Conservation (phyloP, 2,329 filamentous ascomycete species). For the Fusarium nodosum region DNA sequence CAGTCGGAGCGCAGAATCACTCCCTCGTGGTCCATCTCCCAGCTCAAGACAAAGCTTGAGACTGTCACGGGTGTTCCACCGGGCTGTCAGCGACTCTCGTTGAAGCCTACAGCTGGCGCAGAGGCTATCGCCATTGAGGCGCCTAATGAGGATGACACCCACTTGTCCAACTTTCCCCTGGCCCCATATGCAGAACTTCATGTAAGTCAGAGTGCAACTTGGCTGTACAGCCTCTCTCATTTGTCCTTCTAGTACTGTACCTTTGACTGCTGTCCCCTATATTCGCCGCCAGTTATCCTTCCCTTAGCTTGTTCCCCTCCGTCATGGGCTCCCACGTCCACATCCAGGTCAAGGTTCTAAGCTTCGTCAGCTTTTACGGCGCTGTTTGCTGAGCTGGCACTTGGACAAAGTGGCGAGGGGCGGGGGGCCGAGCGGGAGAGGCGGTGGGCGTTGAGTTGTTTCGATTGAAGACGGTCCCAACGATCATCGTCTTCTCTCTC, state of each 20-base stretch:
- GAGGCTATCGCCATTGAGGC: slow-evolving; percentile 76
- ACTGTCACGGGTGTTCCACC: slow-evolving; percentile 93
- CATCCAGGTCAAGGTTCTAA: slow-evolving; percentile 13
- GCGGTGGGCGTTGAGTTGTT: slow-evolving; percentile 38
- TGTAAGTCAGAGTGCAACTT: slow-evolving; percentile 70
- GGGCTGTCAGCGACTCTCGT: slow-evolving; percentile 78
- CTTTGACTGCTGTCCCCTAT: slow-evolving; percentile 11
- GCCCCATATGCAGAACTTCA: slow-evolving; percentile 82
- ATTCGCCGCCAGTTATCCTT: slow-evolving; percentile 11
- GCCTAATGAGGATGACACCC: slow-evolving; percentile 77
- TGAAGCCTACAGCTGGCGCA: slow-evolving; percentile 70
- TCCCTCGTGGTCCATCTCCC: slow-evolving; percentile 88
- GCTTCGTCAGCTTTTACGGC: slow-evolving; percentile 10
- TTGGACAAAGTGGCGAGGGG: slow-evolving; percentile 21
- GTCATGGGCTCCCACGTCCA: slow-evolving; percentile 20
- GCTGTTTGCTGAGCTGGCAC: slow-evolving; percentile 33
- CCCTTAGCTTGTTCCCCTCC: slow-evolving; percentile 4
- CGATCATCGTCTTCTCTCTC: slow-evolving; percentile 19
- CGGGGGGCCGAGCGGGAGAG: slow-evolving; percentile 39
- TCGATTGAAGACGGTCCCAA: slow-evolving; percentile 11
- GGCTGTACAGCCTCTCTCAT: slow-evolving; percentile 30
- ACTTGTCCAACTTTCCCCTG: slow-evolving; percentile 75
- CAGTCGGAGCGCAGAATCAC: slow-evolving; percentile 91
- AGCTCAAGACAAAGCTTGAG: slow-evolving; percentile 89
- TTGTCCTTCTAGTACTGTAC: slow-evolving; percentile 19